Conservation (phyloP, 768 basidiomycete species). For the Dendrothele bispora region DNA sequence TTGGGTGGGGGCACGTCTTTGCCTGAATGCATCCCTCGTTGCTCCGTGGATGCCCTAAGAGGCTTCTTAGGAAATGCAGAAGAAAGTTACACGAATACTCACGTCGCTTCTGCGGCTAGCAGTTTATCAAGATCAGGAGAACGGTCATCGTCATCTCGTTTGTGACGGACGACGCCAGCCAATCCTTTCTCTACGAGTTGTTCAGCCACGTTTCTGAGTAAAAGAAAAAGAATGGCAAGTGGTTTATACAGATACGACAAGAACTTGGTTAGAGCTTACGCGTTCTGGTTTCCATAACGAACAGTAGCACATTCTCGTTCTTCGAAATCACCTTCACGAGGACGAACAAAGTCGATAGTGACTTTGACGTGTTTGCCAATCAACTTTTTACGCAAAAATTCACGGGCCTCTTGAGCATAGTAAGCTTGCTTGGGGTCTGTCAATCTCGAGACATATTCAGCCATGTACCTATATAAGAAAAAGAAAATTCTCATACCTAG, state of each 20-base stretch:
- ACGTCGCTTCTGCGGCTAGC: slow-evolving; percentile 93
- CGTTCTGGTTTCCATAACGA: slow-evolving; percentile 77
- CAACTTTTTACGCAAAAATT: slow-evolving; percentile 88
- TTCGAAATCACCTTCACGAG: slow-evolving; percentile 90
- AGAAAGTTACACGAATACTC: slow-evolving; percentile 27
- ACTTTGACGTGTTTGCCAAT: slow-evolving; percentile 88
- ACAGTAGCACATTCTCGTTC: slow-evolving; percentile 92
- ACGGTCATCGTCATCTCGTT: slow-evolving; percentile 92
- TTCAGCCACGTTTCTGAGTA: slow-evolving; percentile 83
- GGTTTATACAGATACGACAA: background rate
- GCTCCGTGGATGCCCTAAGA: slow-evolving; percentile 71
- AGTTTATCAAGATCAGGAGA: slow-evolving; percentile 96
- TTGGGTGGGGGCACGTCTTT: slow-evolving; percentile 83
- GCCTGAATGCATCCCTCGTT: slow-evolving; percentile 86
- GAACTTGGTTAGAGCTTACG: slow-evolving; percentile 48
- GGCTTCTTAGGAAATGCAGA: slow-evolving; percentile 13
- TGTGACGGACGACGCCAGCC: slow-evolving; percentile 87
- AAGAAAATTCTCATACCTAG: slow-evolving; percentile 53
- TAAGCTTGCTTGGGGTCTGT: slow-evolving; percentile 84
- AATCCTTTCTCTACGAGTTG: slow-evolving; percentile 85
- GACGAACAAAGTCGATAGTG: slow-evolving; percentile 87
- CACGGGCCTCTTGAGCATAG: slow-evolving; percentile 89
- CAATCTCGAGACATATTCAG: slow-evolving; percentile 45
- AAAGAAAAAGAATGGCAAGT: slow-evolving; percentile 5
- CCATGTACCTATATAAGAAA: background rate